Evolutionary conservation across 768 basidiomycete species (phyloP), one percentile per base, ranked within the genome.

Genomic region (Termitomyces sp.): DNA sequence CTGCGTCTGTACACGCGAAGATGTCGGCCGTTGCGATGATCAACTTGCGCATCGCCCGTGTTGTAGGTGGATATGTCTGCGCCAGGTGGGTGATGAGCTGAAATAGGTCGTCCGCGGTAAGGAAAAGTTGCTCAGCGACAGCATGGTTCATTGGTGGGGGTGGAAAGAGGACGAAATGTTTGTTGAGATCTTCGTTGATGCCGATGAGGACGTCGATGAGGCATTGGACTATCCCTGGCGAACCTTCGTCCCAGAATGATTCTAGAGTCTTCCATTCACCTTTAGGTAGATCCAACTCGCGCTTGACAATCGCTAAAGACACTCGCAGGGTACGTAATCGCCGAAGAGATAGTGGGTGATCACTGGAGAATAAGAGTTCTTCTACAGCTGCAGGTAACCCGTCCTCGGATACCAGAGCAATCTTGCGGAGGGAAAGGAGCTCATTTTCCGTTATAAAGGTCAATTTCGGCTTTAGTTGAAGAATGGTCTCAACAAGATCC

Each of bases 401-500:
- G 53, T 87, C 82, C 32, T 89, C 82, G 0, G 82, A 85, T n/a
- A 91, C 80, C 23, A 77, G 68, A 0, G 88, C 87, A 12, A 84
- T 73, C 60, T 84, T 79, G 22, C 79, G 78, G 64, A 91, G 72
- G 7, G 79, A 75, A 25, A 81, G 67, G 11, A 82, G 73, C 52
- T 88, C 86, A 25, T 79, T 73, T 35, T 86, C 82, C 1, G 78
- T 74, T 47, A 90, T 88, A 59, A 72, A 80, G 7, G 83, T 80
- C 27, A 87, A 75, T 1, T 85, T 84, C 6, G 77, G 77, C 44
- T 76, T 71, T 51, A 89, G 78, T 10, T 77, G 71, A n/a, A 83
- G 73, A 16, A 90, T 73, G 38, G 82, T 81, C 44, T 79, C 77
- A 39, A 81, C 70, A 25, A 92, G 70, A 60, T 87, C 82, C 0